Base-by-base conservation (phyloP, 305 asterid species). In the Fraxinus paxiana region DNA sequence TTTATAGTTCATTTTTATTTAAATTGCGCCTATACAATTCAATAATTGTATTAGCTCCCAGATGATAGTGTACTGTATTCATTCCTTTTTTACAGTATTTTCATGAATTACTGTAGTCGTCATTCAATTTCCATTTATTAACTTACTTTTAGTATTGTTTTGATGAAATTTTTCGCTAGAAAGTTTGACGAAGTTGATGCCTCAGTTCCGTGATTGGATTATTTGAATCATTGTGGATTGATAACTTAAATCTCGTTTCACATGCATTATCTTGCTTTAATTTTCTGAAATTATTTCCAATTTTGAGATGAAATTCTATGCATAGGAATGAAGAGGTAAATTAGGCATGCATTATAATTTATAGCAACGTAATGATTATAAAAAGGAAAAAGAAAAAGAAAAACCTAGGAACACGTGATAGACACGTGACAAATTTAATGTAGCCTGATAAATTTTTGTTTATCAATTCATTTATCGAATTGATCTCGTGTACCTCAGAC, bases 291-390 rank as follows among this genome's bases (percentile, higher is more conserved):
- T 76, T 69, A 22, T 79, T 37, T 69, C 13, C 28, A 76, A 76
- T 17, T 20, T 67, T 81, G 59, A 75, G 38, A 31, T 76, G 38
- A 76, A 76, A 76, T 46, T 24, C 34, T 65, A 65, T 24, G 63
- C n/a, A 43, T 37, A n/a, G 10, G 30, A 74, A 65, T 30, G 54
- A 17, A 71, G 17, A 18, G 13, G 17, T 69, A 37, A 38, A 10
- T 78, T 67, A 65, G 30, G 61, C 35, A 3, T 28, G 37, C 43
- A 72, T 26, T 17, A 10, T n/a, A n/a, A n/a, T n/a, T n/a, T n/a
- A n/a, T 6, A 3, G 73, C 35, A 65, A 24, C 73, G 15, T 3
- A 1, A 31, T 65, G 73, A 65, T 10, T 65, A 24, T 63, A 65
- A 18, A 33, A n/a, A 5, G 72, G 56, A 30, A 76, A n/a, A n/a